These are phyloP conservation scores for Mantamonas sphyraenae DNA, from an alignment of 78 protist species.

Conservation along the genomic window DNA sequence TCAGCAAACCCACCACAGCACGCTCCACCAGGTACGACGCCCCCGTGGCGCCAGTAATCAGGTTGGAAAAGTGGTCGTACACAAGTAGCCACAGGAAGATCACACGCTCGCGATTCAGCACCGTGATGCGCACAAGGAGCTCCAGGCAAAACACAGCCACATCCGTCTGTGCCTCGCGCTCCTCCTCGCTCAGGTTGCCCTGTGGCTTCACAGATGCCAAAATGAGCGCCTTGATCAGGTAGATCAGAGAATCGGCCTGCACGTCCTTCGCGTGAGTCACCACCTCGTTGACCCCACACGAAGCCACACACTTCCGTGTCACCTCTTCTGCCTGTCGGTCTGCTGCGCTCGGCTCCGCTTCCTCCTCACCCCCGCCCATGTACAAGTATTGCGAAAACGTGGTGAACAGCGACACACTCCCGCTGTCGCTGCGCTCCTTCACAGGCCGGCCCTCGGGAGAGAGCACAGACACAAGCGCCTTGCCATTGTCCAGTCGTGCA, in stretches of 20 bases:
- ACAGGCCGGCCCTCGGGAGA: neutral
- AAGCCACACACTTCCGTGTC: neutral
- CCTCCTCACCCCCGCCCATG: neutral
- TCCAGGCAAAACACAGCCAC: slow-evolving; percentile 13
- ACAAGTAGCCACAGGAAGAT: slow-evolving; percentile 2
- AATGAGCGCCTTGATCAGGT: slow-evolving; percentile 11
- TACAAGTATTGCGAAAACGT: slow-evolving; percentile 5
- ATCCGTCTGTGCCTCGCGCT: too few species aligned
- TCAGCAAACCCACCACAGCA: slow-evolving; percentile 1
- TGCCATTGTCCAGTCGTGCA: neutral
- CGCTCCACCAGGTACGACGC: slow-evolving; percentile 1
- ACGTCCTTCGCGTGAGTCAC: neutral
- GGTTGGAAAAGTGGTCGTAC: slow-evolving; percentile 1
- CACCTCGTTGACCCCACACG: slow-evolving; percentile 7
- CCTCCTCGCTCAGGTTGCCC: neutral
- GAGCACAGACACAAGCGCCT: neutral
- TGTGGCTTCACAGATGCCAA: slow-evolving; percentile 8
- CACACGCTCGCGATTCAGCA: slow-evolving; percentile 13
- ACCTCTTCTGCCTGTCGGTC: neutral
- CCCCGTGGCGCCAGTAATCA: neutral
- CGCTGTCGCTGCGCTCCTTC: neutral
- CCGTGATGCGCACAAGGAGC: neutral
- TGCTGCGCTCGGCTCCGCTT: neutral
- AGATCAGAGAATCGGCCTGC: neutral
- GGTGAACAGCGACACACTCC: slow-evolving; percentile 1